A percentile compares a stretch with the other conserved stretches of the same genome.
Evolutionary conservation across 1,284 basidiomycete genomes (phyloP).

Genomic region (Irpex lacteus): DNA sequence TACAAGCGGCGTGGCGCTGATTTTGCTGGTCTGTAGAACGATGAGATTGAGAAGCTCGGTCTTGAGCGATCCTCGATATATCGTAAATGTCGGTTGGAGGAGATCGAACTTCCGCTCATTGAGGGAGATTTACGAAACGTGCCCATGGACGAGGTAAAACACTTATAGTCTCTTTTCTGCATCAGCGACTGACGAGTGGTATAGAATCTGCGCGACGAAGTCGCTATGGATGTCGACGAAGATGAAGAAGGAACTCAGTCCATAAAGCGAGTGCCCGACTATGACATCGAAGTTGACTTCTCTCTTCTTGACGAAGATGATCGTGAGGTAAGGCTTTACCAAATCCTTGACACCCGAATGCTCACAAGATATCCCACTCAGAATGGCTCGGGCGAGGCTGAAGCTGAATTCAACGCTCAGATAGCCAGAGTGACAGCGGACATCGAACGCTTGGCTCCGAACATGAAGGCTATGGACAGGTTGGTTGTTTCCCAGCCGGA

Average conservation of each 20-base stretch:
- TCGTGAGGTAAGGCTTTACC: constrained; percentile 49
- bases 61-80: constrained; percentile 88
- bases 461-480: constrained; percentile 94
- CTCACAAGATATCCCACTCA: constrained; percentile 24
- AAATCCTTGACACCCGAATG: background rate
- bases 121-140: constrained; percentile 82
- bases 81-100: constrained; percentile 91
- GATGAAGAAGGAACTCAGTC: constrained; percentile 77
- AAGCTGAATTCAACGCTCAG: constrained; percentile 75
- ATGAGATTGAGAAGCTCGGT: constrained; percentile 88
- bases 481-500: constrained; percentile 29
- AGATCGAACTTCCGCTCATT: constrained; percentile 81
- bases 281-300: constrained; percentile 92
- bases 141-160: constrained; percentile 86
- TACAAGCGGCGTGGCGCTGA: background rate
- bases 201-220: constrained; percentile 77
- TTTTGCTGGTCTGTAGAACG: constrained; percentile 58
- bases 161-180: background rate
- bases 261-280: constrained; percentile 74
- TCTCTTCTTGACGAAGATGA: constrained; percentile 80
- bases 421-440: constrained; percentile 76
- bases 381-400: constrained; percentile 67
- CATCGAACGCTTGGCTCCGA: constrained; percentile 94
- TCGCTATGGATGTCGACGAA: constrained; percentile 89
- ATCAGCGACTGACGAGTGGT: constrained; percentile 1